phyloP scores from a whole-genome alignment of 305 asterid species.

The Nicotiana rustica region DNA sequence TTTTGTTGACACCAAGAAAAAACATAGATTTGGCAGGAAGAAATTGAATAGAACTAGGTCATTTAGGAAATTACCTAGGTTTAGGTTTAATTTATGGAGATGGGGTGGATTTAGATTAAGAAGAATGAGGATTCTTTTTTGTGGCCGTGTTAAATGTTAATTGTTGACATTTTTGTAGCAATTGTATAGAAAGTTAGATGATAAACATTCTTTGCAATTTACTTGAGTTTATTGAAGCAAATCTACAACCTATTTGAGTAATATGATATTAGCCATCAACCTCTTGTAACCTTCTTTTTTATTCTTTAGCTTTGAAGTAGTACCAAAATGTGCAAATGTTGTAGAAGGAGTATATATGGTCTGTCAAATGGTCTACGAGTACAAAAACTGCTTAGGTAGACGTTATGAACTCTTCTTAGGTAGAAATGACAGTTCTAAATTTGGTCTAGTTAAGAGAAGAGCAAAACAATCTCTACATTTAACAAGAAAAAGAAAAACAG shows the following conservation, averaged over 20 bases:
- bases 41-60: constrained; percentile 63
- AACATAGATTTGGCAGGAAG: constrained; percentile 33
- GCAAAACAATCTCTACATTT: neutral
- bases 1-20: constrained; percentile 20
- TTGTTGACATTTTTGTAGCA: neutral
- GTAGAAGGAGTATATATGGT: neutral
- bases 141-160: constrained; percentile 37
- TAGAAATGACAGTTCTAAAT: neutral
- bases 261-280: neutral
- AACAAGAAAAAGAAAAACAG: neutral
- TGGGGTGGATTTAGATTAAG: constrained; percentile 51
- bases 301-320: neutral
- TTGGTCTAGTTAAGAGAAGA: neutral
- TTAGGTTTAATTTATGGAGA: constrained; percentile 47
- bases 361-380: neutral
- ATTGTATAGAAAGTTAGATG: neutral
- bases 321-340: neutral
- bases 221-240: neutral
- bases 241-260: neutral
- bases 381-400: neutral
- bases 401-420: neutral
- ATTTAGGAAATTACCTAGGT: constrained; percentile 60
- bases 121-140: constrained; percentile 50
- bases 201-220: neutral
- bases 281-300: neutral